Evolutionary conservation across 306 rosid species (phyloP).

Genomic region (Acacia melanoxylon): DNA sequence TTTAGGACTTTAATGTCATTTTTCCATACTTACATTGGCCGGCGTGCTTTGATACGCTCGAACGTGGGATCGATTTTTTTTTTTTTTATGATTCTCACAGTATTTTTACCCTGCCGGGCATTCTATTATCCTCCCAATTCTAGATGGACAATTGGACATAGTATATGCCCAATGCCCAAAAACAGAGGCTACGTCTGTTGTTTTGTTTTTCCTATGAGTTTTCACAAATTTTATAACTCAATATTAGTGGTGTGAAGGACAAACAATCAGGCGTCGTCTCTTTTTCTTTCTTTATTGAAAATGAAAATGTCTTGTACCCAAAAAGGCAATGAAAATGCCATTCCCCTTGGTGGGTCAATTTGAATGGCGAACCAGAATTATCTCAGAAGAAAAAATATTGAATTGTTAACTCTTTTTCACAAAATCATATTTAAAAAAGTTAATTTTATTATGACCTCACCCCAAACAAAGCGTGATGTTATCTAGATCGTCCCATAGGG

Average conservation of each 20-base stretch:
- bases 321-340: neutral
- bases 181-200: neutral
- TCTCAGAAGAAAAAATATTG: neutral
- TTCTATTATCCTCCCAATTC: neutral
- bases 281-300: neutral
- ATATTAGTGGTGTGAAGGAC: neutral
- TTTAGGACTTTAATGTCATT: no score
- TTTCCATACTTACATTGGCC: neutral
- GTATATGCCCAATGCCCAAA: neutral
- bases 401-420: neutral
- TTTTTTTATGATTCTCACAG: constrained; percentile 37
- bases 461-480: no score
- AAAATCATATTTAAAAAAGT: neutral
- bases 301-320: neutral
- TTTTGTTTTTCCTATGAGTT: neutral
- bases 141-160: neutral
- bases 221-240: neutral
- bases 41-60: neutral
- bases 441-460: neutral
- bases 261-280: constrained; percentile 26
- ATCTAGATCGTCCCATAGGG: no score
- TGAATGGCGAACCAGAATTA: neutral
- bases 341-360: neutral
- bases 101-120: neutral
- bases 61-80: constrained; percentile 21